A percentile compares a stretch with the other conserved stretches of the same genome.
phyloP scores from a whole-genome alignment of 2,329 filamentous ascomycete species.

The Aspergillus flavus region DNA sequence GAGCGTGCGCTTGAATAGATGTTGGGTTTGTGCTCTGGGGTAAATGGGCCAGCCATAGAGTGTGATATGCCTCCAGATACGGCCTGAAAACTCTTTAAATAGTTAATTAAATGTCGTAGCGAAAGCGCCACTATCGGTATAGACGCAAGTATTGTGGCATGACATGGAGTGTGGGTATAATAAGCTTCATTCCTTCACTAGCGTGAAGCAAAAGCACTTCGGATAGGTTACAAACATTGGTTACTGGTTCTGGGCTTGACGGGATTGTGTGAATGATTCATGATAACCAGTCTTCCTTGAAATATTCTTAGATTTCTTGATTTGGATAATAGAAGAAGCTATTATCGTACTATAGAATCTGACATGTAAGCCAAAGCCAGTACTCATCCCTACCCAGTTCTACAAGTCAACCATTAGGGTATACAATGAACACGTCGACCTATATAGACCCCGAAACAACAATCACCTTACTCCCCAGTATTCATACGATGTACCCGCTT shows the following conservation, averaged over 20 bases:
- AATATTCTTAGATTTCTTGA: background rate
- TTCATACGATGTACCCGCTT: background rate
- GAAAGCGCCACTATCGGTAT: background rate
- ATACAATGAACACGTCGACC: background rate
- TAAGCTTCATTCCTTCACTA: background rate
- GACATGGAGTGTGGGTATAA: background rate
- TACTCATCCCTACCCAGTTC: too few species aligned
- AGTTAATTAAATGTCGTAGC: background rate
- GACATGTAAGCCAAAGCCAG: background rate
- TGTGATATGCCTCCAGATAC: background rate
- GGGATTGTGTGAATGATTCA: background rate
- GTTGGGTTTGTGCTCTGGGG: background rate
- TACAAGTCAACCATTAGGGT: background rate
- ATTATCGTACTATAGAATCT: background rate
- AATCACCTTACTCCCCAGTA: background rate
- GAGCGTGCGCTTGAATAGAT: background rate
- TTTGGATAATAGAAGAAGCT: background rate
- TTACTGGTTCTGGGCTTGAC: background rate
- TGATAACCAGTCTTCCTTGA: background rate
- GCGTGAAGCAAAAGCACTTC: background rate
- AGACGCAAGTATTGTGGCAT: background rate
- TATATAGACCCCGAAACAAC: background rate
- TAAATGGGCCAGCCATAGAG: background rate
- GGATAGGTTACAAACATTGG: background rate
- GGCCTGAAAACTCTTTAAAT: background rate